phyloP scores from a whole-genome alignment of 768 basidiomycete genomes.

The Mycena capillaripes region DNA sequence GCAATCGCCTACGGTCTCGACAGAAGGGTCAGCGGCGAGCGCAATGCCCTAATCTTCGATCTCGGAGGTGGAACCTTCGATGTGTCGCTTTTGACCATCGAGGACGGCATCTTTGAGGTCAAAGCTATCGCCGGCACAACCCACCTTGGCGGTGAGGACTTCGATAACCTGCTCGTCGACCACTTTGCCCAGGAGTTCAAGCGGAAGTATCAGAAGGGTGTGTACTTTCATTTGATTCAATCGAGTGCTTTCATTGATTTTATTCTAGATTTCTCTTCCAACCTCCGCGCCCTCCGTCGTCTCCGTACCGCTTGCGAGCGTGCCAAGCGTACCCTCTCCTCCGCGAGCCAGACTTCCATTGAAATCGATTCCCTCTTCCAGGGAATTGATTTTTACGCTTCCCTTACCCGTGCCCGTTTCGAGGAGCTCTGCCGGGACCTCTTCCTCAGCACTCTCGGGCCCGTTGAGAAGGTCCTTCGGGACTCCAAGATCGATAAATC shows the following conservation, averaged over 20 bases:
- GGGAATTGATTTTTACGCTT: conserved; percentile 19
- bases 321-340: conserved; percentile 27
- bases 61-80: conserved; percentile 44
- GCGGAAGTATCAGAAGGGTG: conserved; percentile 16
- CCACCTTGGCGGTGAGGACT: too few species aligned
- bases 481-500: conserved; percentile 18
- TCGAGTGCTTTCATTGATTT: not conserved
- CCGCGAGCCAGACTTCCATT: conserved; percentile 21
- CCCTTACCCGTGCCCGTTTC: conserved; percentile 19
- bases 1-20: conserved; percentile 70
- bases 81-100: conserved; percentile 67
- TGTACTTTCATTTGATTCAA: not conserved
- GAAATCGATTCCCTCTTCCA: conserved; percentile 22
- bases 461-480: too few species aligned
- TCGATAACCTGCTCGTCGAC: conserved; percentile 23
- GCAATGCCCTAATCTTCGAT: conserved; percentile 68
- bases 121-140: conserved; percentile 21
- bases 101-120: conserved; percentile 68
- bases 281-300: conserved; percentile 23
- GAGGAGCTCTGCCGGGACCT: conserved; percentile 20
- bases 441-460: conserved; percentile 20
- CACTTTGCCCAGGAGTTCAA: conserved; percentile 28
- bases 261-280: conserved; percentile 12
- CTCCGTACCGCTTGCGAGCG: conserved; percentile 21
- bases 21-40: conserved; percentile 61